Evolutionary conservation across 495 filamentous ascomycete genomes (phyloP).

Genomic region (Penicillium diatomitis): DNA sequence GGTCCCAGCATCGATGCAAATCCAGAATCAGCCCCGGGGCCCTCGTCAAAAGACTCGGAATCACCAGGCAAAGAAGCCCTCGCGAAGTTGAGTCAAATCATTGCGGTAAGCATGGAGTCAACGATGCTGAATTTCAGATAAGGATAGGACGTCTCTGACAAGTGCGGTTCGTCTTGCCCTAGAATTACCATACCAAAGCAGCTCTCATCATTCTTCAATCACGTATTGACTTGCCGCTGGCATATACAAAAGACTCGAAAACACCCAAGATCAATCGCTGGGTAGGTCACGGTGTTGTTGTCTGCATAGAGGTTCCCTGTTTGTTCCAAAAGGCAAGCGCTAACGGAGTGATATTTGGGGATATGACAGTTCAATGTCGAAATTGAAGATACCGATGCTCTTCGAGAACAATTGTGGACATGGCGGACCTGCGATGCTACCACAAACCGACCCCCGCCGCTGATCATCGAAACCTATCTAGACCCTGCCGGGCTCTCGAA

Average conservation of each 20-base stretch:
- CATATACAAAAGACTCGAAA: conserved; percentile 48
- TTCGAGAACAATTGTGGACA: conserved; percentile 65
- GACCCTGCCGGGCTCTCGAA: conserved; percentile 71
- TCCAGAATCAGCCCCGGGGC: conserved; percentile 14
- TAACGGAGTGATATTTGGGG: not conserved
- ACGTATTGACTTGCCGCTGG: conserved; percentile 58
- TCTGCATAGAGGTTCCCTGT: not conserved
- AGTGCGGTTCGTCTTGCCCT: conserved; percentile 3
- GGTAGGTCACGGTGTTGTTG: conserved; percentile 51
- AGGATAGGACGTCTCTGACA: not conserved
- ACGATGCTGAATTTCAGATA: not conserved
- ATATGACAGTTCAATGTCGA: conserved; percentile 77
- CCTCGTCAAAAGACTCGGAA: conserved; percentile 23
- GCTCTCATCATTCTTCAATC: conserved; percentile 77
- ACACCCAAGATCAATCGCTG: conserved; percentile 74
- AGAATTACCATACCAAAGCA: conserved; percentile 91
- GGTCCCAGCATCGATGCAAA: conserved; percentile 35
- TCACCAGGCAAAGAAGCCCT: conserved; percentile 47
- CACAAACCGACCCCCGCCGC: conserved; percentile 68
- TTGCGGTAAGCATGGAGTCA: conserved; percentile 54
- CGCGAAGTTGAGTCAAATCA: conserved; percentile 78
- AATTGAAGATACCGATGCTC: conserved; percentile 80
- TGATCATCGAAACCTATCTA: conserved; percentile 85
- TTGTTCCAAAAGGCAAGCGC: not conserved
- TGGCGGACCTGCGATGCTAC: conserved; percentile 74